phyloP scores from a whole-genome alignment of 1,139 yeast species.

The Nakaseomyces uthaithaninus region DNA sequence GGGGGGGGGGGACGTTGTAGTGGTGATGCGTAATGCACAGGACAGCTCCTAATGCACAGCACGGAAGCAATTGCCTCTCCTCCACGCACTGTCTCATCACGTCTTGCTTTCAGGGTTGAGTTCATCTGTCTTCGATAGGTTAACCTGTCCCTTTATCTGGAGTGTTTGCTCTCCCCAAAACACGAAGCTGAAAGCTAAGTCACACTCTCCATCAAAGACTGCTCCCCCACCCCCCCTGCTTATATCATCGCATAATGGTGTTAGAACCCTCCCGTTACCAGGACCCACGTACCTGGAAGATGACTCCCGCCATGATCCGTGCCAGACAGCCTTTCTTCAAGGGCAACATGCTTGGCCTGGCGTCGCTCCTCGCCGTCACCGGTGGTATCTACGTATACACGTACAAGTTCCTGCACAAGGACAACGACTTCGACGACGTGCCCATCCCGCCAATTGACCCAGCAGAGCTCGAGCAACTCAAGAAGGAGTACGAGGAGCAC shows the following conservation, averaged over 20 bases:
- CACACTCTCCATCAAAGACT: too few relatives aligned
- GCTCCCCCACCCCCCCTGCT: too few relatives aligned
- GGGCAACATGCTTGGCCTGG: slow-evolving; percentile 60
- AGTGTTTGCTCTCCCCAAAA: too few relatives aligned
- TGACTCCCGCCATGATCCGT: slow-evolving; percentile 89
- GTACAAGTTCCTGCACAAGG: slow-evolving; percentile 60
- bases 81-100: too few relatives aligned
- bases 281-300: slow-evolving; percentile 70
- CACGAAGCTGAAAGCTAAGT: too few relatives aligned
- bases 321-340: slow-evolving; percentile 82
- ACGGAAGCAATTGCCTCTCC: too few relatives aligned
- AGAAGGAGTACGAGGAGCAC: slow-evolving; percentile 50
- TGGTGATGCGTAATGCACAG: too few relatives aligned
- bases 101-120: too few relatives aligned
- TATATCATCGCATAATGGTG: slow-evolving; percentile 21
- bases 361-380: slow-evolving; percentile 52
- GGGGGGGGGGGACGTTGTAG: too few relatives aligned
- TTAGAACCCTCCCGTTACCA: slow-evolving; percentile 46
- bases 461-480: slow-evolving; percentile 62
- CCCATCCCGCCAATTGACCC: slow-evolving; percentile 90
- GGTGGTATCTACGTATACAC: slow-evolving; percentile 69
- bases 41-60: too few relatives aligned
- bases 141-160: too few relatives aligned
- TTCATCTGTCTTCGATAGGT: too few relatives aligned
- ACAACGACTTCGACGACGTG: slow-evolving; percentile 72